Evolutionary conservation across 495 filamentous ascomycete genomes (phyloP).

Genomic region (Penicillium roqueforti): DNA sequence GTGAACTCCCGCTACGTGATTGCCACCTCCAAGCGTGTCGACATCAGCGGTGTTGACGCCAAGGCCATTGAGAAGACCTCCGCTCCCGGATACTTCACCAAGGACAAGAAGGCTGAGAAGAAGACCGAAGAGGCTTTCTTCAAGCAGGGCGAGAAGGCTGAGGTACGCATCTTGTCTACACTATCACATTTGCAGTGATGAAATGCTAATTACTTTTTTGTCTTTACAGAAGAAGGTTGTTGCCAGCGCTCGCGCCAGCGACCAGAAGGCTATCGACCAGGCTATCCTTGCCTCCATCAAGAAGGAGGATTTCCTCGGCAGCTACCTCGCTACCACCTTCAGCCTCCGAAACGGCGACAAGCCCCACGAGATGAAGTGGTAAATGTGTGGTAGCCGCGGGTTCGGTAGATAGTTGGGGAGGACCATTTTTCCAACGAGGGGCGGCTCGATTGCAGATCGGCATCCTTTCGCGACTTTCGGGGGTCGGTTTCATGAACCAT

Average conservation of each 20-base stretch:
- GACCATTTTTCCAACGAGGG: conserved; percentile 40
- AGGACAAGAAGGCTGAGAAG: conserved; percentile 89
- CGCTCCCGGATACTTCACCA: conserved; percentile 85
- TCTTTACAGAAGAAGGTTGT: conserved; percentile 86
- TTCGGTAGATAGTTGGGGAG: conserved; percentile 47
- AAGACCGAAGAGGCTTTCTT: conserved; percentile 95
- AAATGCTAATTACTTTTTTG: conserved; percentile 11
- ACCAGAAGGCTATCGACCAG: conserved; percentile 98
- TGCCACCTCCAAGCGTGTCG: conserved; percentile 86
- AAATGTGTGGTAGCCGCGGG: conserved; percentile 49
- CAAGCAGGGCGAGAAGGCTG: conserved; percentile 92
- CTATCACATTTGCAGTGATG: conserved; percentile 1
- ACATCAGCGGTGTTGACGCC: conserved; percentile 76
- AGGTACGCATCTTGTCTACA: conserved; percentile 59
- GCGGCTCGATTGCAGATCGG: conserved; percentile 42
- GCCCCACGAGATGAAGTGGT: conserved; percentile 97
- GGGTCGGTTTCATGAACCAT: conserved; percentile 35
- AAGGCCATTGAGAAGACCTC: conserved; percentile 81
- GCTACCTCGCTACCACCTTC: conserved; percentile 89
- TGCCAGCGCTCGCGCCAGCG: conserved; percentile 79
- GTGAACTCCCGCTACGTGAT: conserved; percentile 99
- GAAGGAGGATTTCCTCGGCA: conserved; percentile 84
- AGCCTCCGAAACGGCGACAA: conserved; percentile 96
- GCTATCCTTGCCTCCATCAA: conserved; percentile 85
- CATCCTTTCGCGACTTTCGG: conserved; percentile 30